Evolutionary conservation across 2,329 filamentous ascomycete genomes (phyloP), one percentile per base, ranked within the genome.

Genomic region (Cercospora berteroae): DNA sequence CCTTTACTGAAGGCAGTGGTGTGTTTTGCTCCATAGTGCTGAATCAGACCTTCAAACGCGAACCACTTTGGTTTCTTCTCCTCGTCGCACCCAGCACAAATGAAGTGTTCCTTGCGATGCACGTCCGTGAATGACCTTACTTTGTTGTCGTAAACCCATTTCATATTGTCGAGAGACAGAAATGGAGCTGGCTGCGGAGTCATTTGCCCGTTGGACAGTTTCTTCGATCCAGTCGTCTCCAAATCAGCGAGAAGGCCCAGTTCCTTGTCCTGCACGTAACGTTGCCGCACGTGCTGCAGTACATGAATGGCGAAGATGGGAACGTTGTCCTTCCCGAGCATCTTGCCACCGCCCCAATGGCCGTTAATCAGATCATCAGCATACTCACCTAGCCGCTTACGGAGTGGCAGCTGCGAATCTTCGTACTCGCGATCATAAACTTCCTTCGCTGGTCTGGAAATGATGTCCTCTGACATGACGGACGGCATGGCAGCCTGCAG

Each of bases 21-120:
- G 76, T 95, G 92, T 77, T 94, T 95, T 48, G 91, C 90, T 66
- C 90, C 91, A 75, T 89, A 94, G 77, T 96, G 92, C 76, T 95
- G 92, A 56, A 94, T 86, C 29, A 94, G 87, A 8, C 89, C 89
- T 78, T 94, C 90, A 70, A 95, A 91, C 0, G 88, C 89, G 73
- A 91, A 94, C 65, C 85, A 86, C 76, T 91, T 93, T 57, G 82
- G 80, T 71, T 85, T 87, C 60, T 82, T 83, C 58, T 89, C 86
- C 76, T 90, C 93, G 31, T 83, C 86, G 72, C 77, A 81, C 12
- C 78, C 80, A 56, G 87, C 88, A 80, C 92, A 95, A 66, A 91
- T 84, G 77, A 95, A 95, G 9, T 94, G 80, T 64, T 94, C 90
- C 74, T 88, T 90, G 72, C 88, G 84, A 72, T 85, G 84, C 56